Evolutionary conservation across 2,329 filamentous ascomycete genomes (phyloP).

Genomic region (Neobulgaria alba): DNA sequence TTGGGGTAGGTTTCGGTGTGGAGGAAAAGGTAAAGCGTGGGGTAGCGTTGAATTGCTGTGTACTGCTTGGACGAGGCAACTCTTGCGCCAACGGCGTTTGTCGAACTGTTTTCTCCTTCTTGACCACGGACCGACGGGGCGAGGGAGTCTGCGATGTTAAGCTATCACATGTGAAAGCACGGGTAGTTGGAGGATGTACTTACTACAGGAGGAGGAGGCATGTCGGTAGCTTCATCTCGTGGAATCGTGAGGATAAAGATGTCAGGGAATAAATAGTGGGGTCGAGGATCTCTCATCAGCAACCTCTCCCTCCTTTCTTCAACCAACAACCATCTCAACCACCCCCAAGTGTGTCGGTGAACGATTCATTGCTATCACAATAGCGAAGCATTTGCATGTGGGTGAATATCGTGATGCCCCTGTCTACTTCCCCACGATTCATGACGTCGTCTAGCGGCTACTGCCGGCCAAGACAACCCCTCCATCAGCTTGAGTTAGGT

Average conservation of each 20-base stretch:
- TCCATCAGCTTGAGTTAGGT: too few relatives aligned
- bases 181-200: slow-evolving; percentile 3
- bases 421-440: too few relatives aligned
- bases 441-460: too few relatives aligned
- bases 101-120: slow-evolving; percentile 17
- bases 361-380: too few relatives aligned
- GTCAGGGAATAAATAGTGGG: not conserved
- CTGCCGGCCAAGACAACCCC: too few relatives aligned
- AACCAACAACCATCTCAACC: slow-evolving; percentile 6
- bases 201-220: slow-evolving; percentile 29
- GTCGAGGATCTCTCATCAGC: slow-evolving; percentile 20
- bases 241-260: slow-evolving; percentile 1
- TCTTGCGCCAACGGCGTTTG: slow-evolving; percentile 18
- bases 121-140: slow-evolving; percentile 30
- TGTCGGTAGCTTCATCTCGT: not conserved
- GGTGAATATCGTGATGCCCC: too few relatives aligned
- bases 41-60: slow-evolving; percentile 28
- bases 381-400: too few relatives aligned
- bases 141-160: slow-evolving; percentile 32
- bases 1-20: slow-evolving; percentile 19
- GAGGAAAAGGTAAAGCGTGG: slow-evolving; percentile 28
- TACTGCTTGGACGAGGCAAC: slow-evolving; percentile 16
- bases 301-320: slow-evolving; percentile 24
- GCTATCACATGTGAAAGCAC: slow-evolving; percentile 6
- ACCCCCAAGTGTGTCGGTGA: too few relatives aligned